Conservation (phyloP, 192 early-diverging fungal genomes). For the Coemansia sp. region DNA sequence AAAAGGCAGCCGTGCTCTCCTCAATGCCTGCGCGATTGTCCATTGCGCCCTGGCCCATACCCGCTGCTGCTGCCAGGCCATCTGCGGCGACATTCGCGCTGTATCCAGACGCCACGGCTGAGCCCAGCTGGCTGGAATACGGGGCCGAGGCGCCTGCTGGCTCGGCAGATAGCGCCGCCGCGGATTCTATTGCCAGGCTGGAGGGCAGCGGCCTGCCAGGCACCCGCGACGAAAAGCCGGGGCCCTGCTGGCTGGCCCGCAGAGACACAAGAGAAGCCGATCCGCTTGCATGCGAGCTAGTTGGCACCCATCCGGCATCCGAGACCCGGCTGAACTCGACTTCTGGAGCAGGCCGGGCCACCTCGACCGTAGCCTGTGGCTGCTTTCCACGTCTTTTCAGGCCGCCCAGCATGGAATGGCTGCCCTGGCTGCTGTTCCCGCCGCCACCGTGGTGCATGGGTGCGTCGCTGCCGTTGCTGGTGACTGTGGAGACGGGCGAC, state of each 20-base stretch:
- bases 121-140: not conserved
- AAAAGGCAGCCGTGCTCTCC: slow-evolving; percentile 13
- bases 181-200: not conserved
- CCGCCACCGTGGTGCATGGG: slow-evolving; percentile 3
- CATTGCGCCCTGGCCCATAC: not conserved
- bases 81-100: not conserved
- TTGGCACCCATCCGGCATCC: slow-evolving; percentile 17
- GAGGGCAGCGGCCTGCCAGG: not conserved
- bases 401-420: slow-evolving; percentile 28
- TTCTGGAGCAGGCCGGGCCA: slow-evolving; percentile 46
- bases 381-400: slow-evolving; percentile 19
- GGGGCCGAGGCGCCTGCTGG: not conserved
- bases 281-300: slow-evolving; percentile 14
- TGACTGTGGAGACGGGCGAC: not conserved
- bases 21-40: not conserved
- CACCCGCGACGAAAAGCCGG: slow-evolving; percentile 9
- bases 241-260: slow-evolving; percentile 35
- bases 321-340: slow-evolving; percentile 35
- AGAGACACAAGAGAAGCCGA: slow-evolving; percentile 41
- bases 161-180: not conserved
- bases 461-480: slow-evolving; percentile 9
- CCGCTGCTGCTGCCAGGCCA: not conserved
- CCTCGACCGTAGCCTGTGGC: slow-evolving; percentile 37
- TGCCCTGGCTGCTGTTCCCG: slow-evolving; percentile 13
- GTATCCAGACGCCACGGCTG: not conserved